A percentile compares a stretch with the other conserved stretches of the same genome.
phyloP scores from a whole-genome alignment of 176 grass and related monocot species.

The Bonia amplexicaulis region DNA sequence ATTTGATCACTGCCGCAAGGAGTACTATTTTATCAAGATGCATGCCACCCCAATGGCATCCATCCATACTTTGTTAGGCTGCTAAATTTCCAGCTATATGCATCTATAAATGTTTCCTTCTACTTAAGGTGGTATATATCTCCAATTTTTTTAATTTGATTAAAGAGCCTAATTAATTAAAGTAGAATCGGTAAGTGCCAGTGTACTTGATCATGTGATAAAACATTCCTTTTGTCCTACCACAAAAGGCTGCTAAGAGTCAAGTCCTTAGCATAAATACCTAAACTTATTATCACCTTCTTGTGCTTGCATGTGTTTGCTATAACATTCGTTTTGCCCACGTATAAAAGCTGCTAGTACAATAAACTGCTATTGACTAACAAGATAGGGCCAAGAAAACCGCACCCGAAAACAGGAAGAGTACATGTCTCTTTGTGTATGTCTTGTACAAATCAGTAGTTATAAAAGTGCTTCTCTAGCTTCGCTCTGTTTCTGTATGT shows the following conservation, averaged over 20 bases:
- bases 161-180: not conserved
- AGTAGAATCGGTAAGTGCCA: not conserved
- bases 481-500: constrained; percentile 19
- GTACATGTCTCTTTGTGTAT: constrained; percentile 17
- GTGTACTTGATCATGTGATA: not conserved
- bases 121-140: not conserved
- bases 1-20: not conserved
- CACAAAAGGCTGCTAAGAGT: constrained; percentile 6
- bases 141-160: not conserved
- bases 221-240: constrained; percentile 12
- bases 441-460: too few species aligned
- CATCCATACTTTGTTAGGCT: constrained; percentile 12
- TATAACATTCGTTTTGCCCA: constrained; percentile 12
- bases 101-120: not conserved
- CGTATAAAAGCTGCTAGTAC: constrained; percentile 19
- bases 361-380: constrained; percentile 27
- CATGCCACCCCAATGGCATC: not conserved
- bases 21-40: not conserved
- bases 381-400: constrained; percentile 15
- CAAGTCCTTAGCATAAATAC: not conserved
- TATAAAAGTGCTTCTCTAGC: not conserved
- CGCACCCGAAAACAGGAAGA: not conserved
- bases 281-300: not conserved
- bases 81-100: not conserved
- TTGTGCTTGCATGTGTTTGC: not conserved